Base-by-base conservation (phyloP, 306 rosid species). In the Dalbergia oliveri region DNA sequence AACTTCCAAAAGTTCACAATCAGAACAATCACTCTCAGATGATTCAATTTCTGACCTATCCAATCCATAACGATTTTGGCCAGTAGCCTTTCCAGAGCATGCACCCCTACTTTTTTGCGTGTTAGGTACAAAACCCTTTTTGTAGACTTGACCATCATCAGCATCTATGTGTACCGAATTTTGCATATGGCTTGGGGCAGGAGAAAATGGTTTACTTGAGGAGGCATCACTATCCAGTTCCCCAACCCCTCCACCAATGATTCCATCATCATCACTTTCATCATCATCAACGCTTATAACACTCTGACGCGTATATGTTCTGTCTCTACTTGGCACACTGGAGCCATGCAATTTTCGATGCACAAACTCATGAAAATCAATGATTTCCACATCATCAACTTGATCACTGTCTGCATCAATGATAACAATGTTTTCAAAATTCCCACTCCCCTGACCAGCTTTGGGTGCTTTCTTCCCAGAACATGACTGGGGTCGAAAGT, bases 141-240 rank as follows among this genome's bases (percentile, higher is more conserved):
- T 85, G 81, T 10, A 44, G 57, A 80, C 76, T 59, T 64, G 76
- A 54, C 77, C 64, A 57, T 87, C 87, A 58, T 84, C 93, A 45
- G 62, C 79, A 71, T 87, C 88, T 45, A 82, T 66, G 53, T 76
- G 69, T 16, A 79, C 54, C 12, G 77, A 81, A 73, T 74, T 76
- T 58, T 23, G 66, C 82, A 23, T 9, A n/a, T 63, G 35, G 19
- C 78, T 78, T 73, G 86, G 73, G 11, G 75, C 49, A 61, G 88
- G 72, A 79, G 82, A 83, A 76, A 26, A 53, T 79, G 82, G 79
- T 85, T 84, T 87, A 84, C 87, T 89, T 61, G 97, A 91, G 78
- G 88, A 86, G 58, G 93, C 94, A 82, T 96, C 99, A 14, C 97
- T 91, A 81, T 91, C 97, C 74, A 88, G 81, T 18, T 92, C 97